Base-by-base conservation (phyloP, 805 yeast species). In the Torulaspora microellipsoides region DNA sequence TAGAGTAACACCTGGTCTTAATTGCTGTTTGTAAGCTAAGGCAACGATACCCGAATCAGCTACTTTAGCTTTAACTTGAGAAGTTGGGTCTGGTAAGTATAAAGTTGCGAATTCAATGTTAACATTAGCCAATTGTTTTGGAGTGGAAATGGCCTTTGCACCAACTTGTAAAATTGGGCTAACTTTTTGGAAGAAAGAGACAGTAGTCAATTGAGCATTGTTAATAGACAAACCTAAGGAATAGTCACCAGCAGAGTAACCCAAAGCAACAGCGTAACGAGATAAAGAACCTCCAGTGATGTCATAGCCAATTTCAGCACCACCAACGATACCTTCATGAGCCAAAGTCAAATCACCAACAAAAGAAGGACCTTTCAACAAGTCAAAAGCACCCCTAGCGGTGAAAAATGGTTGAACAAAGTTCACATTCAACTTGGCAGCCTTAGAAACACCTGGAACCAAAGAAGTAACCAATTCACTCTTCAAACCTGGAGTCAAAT, bases 271-370 rank as follows among this genome's bases (percentile, higher is more conserved):
- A 48, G 96, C 82, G 81, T 89, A 89, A 71, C 86, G 86, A 72
- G 95, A 85, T 67, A 93, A 83, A 70, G 87, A 78, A 65, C 96
- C 98, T 57, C 85, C 78, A 59, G 86, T 77, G 66, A 93, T 87
- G 75, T 93, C 98, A 78, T 93, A 93, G 61, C 95, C 93, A 66
- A 91, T 81, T 75, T 93, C 95, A 58, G 90, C 95, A 73, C 99
- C 99, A 59, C 91, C 91, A 58, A 95, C 81, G 79, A 89, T 83
- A 60, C 96, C 96, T 61, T 89, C 96, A 74, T 87, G 95, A 64
- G 96, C 95, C 62, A 90, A 80, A 53, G 96, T 82, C 66, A 88
- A 78, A 72, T 93, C 96, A 72, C 97, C 97, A 58, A 87, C 81
- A 70, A 95, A 93, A 57, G 85, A 76, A 59, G 98, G 96, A 59